Base-by-base conservation (phyloP, 2,329 filamentous ascomycete genomes). In the Neonectria sp. region DNA sequence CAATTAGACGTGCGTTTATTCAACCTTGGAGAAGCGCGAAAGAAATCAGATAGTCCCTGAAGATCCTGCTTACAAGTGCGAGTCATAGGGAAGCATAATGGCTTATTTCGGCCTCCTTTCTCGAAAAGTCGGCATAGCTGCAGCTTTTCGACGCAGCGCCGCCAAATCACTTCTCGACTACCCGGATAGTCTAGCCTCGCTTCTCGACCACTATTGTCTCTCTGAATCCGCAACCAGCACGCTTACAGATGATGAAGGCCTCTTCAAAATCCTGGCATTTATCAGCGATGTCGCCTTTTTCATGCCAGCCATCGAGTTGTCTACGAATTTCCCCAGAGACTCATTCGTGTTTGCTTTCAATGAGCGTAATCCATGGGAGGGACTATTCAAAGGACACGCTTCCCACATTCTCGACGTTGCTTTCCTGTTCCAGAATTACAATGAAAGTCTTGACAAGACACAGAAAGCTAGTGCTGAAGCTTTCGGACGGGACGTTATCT, bases 401-500 rank as follows among this genome's bases (percentile, higher is more conserved):
- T 59, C 67, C 1, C 64, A 69, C 29, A 69, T 69, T 29, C 55
- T 69, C 0, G 67, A 69, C 27, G 48, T 69, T 21, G 57, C 67
- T 7, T 67, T 69, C 37, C 51, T 69, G 2, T 35, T 69, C 5
- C 64, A 69, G 29, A 69, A 69, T 21, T 69, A 31, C 7, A 69
- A 69, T 27, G 51, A 64, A 7, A 46, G 57, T 12, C 46, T 69
- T 2, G 31, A 60, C 15, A 13, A 24, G 1, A 12, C 24, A 5
- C 63, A 69, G 21, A 48, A 33, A 7, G 52, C 59, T 9, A 24
- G n/a, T 24, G 43, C 43, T 12, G 21, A 24, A 46, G 43, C 21
- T 12, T 46, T 46, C n/a, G 43, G 43, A 7, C 6, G 17, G 21
- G 43, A 46, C 43, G 43, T 46, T n/a, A 46, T 46, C 43, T 21